Evolutionary conservation across 2,329 filamentous ascomycete species (phyloP), one percentile per base, ranked within the genome.

Genomic region (Aphanocladium album): DNA sequence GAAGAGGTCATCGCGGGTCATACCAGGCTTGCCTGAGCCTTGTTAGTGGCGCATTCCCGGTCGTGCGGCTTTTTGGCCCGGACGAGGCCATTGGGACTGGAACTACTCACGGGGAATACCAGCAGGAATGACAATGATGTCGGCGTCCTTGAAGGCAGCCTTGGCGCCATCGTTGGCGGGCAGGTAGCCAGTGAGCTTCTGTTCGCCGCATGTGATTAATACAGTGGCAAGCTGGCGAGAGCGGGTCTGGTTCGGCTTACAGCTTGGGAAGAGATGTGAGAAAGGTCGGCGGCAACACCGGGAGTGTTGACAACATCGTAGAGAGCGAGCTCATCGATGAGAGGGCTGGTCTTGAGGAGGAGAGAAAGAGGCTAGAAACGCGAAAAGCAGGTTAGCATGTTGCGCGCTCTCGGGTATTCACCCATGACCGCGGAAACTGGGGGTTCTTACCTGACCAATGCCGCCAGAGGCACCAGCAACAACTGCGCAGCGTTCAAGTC

Each of bases 261-360:
- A 66, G 95, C 93, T 69, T 85, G 84, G 64, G 92, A 91, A 63
- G 93, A 96, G 79, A 99, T 98, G 84, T 99, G 95, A 63, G 93
- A 97, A 63, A 99, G 87, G 76, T 99, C 95, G 72, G 93, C 88
- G 67, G 93, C 91, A 73, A 99, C 95, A 78, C 95, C 95, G 70
- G 92, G 93, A 55, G 92, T 96, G 85, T 98, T 97, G 78, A 98
- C 93, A 68, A 99, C 93, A 96, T 99, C 95, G 83, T 97, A 99
- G 70, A 99, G 90, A 64, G 92, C 84, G 71, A 99, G 90, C 82
- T 98, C 91, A 72, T 93, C 89, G 71, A 99, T 83, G 72, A 91
- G 86, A 66, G 92, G 89, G 73, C 83, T 90, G 68, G 89, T 86
- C 86, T 99, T 99, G 75, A 98, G 85, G 70, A 99, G 89, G 68